Base-by-base conservation (phyloP, 1,139 yeast species). In the Nakaseomyces kungkrabaensis region DNA sequence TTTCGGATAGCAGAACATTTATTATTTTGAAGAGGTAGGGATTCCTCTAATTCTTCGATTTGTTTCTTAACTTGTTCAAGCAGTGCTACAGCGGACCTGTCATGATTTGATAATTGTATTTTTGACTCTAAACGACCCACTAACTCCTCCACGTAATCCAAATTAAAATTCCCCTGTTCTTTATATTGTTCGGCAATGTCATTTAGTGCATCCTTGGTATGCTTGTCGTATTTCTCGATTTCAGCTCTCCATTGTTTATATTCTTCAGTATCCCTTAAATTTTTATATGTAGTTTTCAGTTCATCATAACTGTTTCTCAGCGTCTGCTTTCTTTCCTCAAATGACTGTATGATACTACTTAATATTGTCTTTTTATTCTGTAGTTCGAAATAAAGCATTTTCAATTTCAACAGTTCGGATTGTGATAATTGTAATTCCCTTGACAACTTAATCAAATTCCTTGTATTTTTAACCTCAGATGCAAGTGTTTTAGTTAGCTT, bases 111-210 rank as follows among this genome's bases (percentile, higher is more conserved):
- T 56, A 60, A 57, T 17, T 64, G 59, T 51, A 76, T 59, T 48
- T 70, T 73, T 1, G 72, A 66, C 41, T 68, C 64, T 24, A 74
- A 54, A 37, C 66, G 60, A 10, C 63, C 65, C 22, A 75, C 64
- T 17, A 63, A 65, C 5, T 63, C 66, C 13, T 57, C 52, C 5
- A 76, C 56, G 5, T 57, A 58, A 2, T 52, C 59, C 13, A 76
- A 76, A 8, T 73, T 73, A 52, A 83, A 74, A 1, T 60, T 63
- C 3, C 65, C 70, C n/a, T 68, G 68, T 0, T 65, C 71, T 47
- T 70, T 68, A 58, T 81, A 79, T 13, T 62, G 58, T 29, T 68
- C 68, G 2, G 80, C 81, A 34, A 77, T 65, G 1, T 63, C 69
- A 5, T 73, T 70, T 43, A 82, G 61, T 6, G 64, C 63, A 5